These are phyloP conservation scores for Fraxinus cuspidata DNA, from an alignment of 257 asterid species.

Conservation along the genomic window DNA sequence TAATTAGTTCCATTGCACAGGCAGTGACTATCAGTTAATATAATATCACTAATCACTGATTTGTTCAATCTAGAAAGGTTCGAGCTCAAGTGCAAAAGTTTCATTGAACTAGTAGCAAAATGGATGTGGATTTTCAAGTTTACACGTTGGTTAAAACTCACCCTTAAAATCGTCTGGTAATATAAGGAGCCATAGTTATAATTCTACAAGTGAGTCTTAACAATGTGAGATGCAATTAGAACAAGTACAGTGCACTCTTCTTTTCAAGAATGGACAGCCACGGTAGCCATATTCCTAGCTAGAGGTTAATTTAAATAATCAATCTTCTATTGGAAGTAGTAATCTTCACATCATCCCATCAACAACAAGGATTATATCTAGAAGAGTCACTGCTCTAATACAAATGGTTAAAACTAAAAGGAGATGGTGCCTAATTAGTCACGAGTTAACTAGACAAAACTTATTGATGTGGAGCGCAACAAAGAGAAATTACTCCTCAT, in stretches of 20 bases:
- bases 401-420: background rate
- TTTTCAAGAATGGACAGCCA: no score
- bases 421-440: background rate
- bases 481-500: background rate
- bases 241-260: no score
- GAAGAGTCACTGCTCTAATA: no score
- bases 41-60: no score
- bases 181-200: background rate
- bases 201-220: background rate
- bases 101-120: background rate
- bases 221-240: no score
- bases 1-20: background rate
- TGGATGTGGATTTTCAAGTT: background rate
- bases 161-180: no score
- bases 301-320: no score
- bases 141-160: background rate
- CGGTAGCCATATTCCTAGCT: no score
- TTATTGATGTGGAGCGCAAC: background rate
- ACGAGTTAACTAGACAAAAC: background rate
- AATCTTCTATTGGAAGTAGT: no score
- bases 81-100: background rate
- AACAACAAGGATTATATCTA: no score
- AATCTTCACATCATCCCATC: no score
- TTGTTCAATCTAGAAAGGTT: background rate
- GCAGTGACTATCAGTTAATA: background rate